Conservation (phyloP, 1,284 basidiomycete genomes). For the Irpex lacteus region DNA sequence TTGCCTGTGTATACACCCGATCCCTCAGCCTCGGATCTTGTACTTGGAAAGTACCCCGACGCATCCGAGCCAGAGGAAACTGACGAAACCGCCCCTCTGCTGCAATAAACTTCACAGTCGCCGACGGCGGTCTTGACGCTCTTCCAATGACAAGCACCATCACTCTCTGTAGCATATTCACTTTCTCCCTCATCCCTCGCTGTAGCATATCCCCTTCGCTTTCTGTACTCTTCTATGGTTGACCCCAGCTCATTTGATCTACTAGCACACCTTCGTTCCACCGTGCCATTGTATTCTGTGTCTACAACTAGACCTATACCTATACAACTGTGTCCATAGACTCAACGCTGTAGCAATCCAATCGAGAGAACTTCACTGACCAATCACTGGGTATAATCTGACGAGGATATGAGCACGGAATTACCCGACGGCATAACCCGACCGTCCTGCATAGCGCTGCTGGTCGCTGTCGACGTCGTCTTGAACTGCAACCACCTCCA, state of each 20-base stretch:
- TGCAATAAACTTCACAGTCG: background rate
- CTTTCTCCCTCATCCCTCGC: background rate
- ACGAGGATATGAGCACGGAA: background rate
- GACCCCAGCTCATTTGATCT: background rate
- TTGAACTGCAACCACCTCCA: conserved; percentile 11
- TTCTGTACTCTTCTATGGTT: background rate
- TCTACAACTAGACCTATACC: background rate
- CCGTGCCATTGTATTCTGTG: too few relatives aligned
- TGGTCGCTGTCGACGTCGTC: conserved; percentile 7
- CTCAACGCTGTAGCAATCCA: background rate
- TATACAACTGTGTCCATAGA: background rate
- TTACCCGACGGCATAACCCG: conserved; percentile 13
- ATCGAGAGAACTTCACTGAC: background rate
- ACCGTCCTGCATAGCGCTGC: conserved; percentile 1
- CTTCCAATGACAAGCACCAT: background rate
- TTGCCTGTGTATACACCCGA: conserved; percentile 59
- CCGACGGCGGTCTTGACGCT: background rate
- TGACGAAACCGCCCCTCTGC: background rate
- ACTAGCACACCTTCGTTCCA: background rate
- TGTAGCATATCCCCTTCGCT: background rate
- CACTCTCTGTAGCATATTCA: background rate
- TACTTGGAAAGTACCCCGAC: background rate
- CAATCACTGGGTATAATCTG: background rate
- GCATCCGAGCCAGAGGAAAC: background rate
- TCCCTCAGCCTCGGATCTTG: background rate